Evolutionary conservation across 441 rosid genomes (phyloP), one percentile per base, ranked within the genome.

Genomic region (Erodium texanum): DNA sequence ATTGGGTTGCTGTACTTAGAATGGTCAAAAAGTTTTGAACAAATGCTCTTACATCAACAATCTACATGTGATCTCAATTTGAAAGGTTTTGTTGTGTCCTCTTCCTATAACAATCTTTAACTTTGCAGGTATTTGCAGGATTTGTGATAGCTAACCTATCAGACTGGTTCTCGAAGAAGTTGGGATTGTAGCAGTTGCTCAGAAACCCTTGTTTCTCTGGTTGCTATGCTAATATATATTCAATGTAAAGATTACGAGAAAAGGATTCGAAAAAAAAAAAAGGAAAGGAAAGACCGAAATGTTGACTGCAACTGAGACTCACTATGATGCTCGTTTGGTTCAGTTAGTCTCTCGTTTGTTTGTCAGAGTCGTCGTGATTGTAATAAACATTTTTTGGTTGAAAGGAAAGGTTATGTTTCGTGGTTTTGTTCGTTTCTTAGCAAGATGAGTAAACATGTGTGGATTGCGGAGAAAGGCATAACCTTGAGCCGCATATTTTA

Each of bases 131-230:
- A 12, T 93, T 93, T 74, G 92, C 87, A 62, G 97, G 99, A 72
- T 93, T 93, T 70, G 84, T 89, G 76, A 90, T 91, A 73, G 97
- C 95, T 0, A 93, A 91, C 76, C 73, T 89, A 62, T 81, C 96
- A 2, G 88, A 78, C 68, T 79, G 89, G 85, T 83, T 83, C 71
- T 81, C 99, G 3, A 82, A 71, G 71, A 88, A 80, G 82, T 64
- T 82, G 77, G 87, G 89, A 20, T 79, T 86, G 72, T 88, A 86
- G 83, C 86, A 82, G 61, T 70, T 65, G 59, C 20, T 5, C 9
- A 16, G 20, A n/a, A n/a, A 18, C 59, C 20, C 19, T 5, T 52
- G 7, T 48, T 15, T 15, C 10, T n/a, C 19, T 2, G 18, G 8
- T 2, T 52, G 59, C 22, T n/a, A 16, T n/a, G 56, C 19, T 48